Percentiles rank a stretch among this genome's conserved stretches.
phyloP scores from a whole-genome alignment of 345 rosid species.

The Bretschneidera sinensis region DNA sequence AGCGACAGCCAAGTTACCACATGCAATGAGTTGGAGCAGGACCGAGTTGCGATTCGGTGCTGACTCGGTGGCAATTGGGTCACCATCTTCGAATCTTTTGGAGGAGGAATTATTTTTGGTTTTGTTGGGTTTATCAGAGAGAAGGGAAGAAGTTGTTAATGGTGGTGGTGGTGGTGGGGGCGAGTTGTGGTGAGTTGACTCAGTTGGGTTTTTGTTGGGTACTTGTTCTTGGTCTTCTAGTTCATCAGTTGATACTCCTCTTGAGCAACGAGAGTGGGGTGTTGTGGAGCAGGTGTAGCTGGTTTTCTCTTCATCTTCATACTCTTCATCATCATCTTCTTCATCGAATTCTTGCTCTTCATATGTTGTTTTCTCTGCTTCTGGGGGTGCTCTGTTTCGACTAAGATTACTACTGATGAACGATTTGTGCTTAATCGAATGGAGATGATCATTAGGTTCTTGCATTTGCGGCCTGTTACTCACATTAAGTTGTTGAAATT shows the following conservation, averaged over 20 bases:
- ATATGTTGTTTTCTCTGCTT: constrained; percentile 9
- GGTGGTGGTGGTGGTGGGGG: constrained; percentile 22
- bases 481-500: constrained; percentile 30
- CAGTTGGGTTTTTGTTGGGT: constrained; percentile 17
- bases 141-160: constrained; percentile 13
- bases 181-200: constrained; percentile 16
- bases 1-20: constrained; percentile 55
- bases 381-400: constrained; percentile 27
- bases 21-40: constrained; percentile 63
- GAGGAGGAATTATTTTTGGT: constrained; percentile 11
- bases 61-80: constrained; percentile 23
- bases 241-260: constrained; percentile 75
- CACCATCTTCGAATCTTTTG: constrained; percentile 46
- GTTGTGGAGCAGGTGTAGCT: constrained; percentile 82
- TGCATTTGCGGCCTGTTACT: constrained; percentile 23
- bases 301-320: constrained; percentile 68
- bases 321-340: constrained; percentile 48
- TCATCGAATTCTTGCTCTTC: constrained; percentile 21
- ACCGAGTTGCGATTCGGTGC: constrained; percentile 49
- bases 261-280: constrained; percentile 75
- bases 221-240: constrained; percentile 36
- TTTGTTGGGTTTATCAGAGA: constrained; percentile 13
- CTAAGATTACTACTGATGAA: constrained; percentile 5
- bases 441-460: constrained; percentile 35
- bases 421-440: constrained; percentile 36